Base-by-base conservation (phyloP, 2,329 filamentous ascomycete species). In the Colletotrichum sp. region DNA sequence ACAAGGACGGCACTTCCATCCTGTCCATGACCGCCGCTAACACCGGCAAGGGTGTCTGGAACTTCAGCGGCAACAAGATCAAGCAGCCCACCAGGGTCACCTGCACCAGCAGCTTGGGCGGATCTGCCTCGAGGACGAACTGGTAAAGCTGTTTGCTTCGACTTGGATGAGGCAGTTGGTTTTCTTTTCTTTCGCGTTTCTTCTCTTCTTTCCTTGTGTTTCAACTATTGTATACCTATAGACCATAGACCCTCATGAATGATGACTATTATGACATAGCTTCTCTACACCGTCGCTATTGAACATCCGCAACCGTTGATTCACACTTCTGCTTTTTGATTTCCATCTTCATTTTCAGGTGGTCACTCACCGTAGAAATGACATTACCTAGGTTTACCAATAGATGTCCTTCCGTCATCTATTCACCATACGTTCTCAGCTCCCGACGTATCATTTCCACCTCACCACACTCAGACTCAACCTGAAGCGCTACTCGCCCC, bases 1-100 rank as follows among this genome's bases (percentile, higher is more conserved):
- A 81, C 70, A 74, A 77, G 12, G 78, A 76, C 70, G 78, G 78
- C 32, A 69, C 72, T 9, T 66, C 76, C 6, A 76, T 24, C 21
- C 52, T 72, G 13, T 60, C 39, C 66, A 79, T 79, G 78, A 73
- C 59, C 1, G 34, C 75, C 8, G 68, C 16, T 0, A 0, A 0
- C n/a, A 52, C 44, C 1, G 67, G 44, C 8, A 70, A 64, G n/a
- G 78, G 78, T 6, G 21, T 72, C n/a, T 79, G 78, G 78, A 76
- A 69, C 66, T 79, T 76, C 16, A 60, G 39, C 32, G 34, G 52
- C 13, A 68, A 49, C n/a, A 79, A 72, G 68, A 74, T 79, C 59
- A 78, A 76, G 77, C 68, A 79, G 63, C 71, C 77, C 3, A 77
- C 57, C 4, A 49, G 8, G 7, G 78, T 79, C 5, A 69, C 66